Evolutionary conservation across 306 rosid species (phyloP).

Genomic region (Myrica gale): DNA sequence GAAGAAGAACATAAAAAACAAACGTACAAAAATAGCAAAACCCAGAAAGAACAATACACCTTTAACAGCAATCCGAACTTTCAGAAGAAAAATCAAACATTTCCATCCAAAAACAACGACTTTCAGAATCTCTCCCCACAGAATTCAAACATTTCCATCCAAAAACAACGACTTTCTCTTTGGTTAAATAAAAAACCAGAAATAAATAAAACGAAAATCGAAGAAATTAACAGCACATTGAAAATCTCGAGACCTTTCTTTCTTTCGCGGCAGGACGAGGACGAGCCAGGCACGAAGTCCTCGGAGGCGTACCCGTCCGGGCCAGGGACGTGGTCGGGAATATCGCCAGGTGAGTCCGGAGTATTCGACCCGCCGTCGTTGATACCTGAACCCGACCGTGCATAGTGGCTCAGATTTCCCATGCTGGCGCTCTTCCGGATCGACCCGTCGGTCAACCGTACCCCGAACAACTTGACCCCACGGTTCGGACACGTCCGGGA

Average conservation of each 20-base stretch:
- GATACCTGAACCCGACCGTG: slow-evolving; percentile 48
- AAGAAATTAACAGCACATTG: background rate
- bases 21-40: background rate
- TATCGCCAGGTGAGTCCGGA: slow-evolving; percentile 84
- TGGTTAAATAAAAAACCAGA: background rate
- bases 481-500: slow-evolving; percentile 96
- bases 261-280: slow-evolving; percentile 87
- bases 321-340: slow-evolving; percentile 60
- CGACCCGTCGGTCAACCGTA: slow-evolving; percentile 87
- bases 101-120: background rate
- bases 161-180: background rate
- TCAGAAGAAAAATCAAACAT: background rate
- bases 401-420: slow-evolving; percentile 91
- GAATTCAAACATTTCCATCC: background rate
- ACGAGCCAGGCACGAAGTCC: slow-evolving; percentile 94
- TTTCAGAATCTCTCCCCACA: background rate
- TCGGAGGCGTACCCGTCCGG: slow-evolving; percentile 95
- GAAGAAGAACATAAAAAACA: background rate
- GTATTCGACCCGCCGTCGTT: slow-evolving; percentile 39
- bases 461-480: slow-evolving; percentile 91
- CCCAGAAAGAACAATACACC: background rate
- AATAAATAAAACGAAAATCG: background rate
- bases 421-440: slow-evolving; percentile 95
- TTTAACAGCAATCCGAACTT: no score
- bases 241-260: slow-evolving; percentile 69